These are phyloP conservation scores for Claviceps digitariae DNA, from an alignment of 2,329 filamentous ascomycete species.

Conservation along the genomic window DNA sequence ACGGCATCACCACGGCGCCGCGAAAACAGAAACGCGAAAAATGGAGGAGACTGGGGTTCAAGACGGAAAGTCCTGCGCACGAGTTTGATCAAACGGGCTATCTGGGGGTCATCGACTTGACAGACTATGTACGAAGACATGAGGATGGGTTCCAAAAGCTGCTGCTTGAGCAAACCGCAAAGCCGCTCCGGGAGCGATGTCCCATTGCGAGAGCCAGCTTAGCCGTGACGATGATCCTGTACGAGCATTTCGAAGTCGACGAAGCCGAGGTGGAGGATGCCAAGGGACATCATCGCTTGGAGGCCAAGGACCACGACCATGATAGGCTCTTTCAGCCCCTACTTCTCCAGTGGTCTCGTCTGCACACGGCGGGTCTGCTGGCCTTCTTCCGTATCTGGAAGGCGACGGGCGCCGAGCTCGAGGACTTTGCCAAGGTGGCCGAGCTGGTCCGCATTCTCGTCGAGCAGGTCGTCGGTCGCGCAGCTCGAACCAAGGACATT, in stretches of 20 bases:
- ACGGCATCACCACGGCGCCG: constrained; percentile 24
- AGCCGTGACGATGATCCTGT: constrained; percentile 74
- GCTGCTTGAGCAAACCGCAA: constrained; percentile 73
- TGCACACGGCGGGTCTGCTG: constrained; percentile 76
- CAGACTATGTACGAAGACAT: constrained; percentile 83
- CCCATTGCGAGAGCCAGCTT: constrained; percentile 79
- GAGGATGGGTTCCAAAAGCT: constrained; percentile 89
- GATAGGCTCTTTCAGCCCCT: constrained; percentile 80
- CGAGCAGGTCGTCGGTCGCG: constrained; percentile 77
- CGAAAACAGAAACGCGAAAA: constrained; percentile 75
- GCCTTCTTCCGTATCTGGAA: constrained; percentile 92
- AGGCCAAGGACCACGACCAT: constrained; percentile 70
- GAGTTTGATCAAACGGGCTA: constrained; percentile 84
- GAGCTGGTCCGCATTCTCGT: constrained; percentile 83
- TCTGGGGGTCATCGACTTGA: constrained; percentile 92
- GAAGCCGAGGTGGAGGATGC: constrained; percentile 67
- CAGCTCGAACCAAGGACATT: constrained; percentile 69
- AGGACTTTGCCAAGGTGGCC: constrained; percentile 86
- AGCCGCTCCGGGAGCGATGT: constrained; percentile 58
- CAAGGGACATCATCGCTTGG: constrained; percentile 60
- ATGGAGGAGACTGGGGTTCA: constrained; percentile 85
- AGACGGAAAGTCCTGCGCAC: constrained; percentile 70
- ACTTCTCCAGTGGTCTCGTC: constrained; percentile 79
- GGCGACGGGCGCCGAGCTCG: constrained; percentile 65
- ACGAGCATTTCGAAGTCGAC: constrained; percentile 92